Conservation (phyloP, 805 yeast genomes). For the Sugiyamaella marilandica region DNA sequence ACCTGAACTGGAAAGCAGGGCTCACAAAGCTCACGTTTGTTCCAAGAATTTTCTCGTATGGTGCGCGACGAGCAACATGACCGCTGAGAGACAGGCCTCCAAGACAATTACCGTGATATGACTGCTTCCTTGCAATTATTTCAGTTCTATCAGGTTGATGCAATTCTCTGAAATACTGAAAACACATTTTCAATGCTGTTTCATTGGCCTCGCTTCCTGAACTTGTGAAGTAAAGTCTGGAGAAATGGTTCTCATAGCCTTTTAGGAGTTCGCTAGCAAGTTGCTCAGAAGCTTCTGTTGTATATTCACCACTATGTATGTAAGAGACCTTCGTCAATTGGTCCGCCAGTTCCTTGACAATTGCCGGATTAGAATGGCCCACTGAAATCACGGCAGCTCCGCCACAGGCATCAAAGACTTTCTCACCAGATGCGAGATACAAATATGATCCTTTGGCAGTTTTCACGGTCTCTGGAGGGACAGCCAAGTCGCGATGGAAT, state of each 20-base stretch:
- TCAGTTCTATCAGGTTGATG: not conserved
- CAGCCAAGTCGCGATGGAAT: not conserved
- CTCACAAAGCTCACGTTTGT: conserved; percentile 7
- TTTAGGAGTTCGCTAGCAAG: not conserved
- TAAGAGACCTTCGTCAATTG: not conserved
- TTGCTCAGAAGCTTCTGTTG: not conserved
- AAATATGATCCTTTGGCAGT: not conserved
- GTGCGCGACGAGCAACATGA: not conserved
- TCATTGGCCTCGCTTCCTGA: not conserved
- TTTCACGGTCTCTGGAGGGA: not conserved
- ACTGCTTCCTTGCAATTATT: not conserved
- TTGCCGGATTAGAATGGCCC: not conserved
- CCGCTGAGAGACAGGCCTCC: not conserved
- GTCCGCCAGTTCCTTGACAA: not conserved
- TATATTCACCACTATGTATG: not conserved
- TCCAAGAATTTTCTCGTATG: conserved; percentile 4
- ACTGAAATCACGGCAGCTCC: not conserved
- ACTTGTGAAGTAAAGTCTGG: not conserved
- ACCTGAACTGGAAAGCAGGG: conserved; percentile 31
- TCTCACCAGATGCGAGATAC: not conserved
- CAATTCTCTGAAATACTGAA: not conserved
- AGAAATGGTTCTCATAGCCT: not conserved
- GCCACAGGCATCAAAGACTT: not conserved
- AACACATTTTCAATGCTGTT: not conserved
- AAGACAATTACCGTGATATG: not conserved